These are phyloP conservation scores for Alternaria angustiovoidea DNA, from an alignment of 2,329 filamentous ascomycete genomes.

Conservation along the genomic window DNA sequence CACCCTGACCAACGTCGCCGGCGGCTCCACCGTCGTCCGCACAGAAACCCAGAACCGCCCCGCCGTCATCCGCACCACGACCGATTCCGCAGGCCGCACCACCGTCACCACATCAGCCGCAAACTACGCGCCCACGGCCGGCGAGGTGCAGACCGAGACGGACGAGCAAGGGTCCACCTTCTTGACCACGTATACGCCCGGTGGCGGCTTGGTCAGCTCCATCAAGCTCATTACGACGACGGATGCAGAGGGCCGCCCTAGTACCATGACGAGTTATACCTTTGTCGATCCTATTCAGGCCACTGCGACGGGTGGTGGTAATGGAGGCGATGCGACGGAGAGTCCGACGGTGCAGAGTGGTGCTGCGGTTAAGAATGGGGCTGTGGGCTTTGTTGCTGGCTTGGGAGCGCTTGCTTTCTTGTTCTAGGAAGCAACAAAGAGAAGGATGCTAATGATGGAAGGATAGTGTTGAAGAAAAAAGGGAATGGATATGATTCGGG, in stretches of 20 bases:
- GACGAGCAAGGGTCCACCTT: conserved; percentile 52
- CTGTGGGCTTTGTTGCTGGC: background rate
- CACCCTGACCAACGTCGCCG: conserved; percentile 49
- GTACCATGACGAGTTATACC: conserved; percentile 56
- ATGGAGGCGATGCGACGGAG: conserved; percentile 17
- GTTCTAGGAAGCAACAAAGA: background rate
- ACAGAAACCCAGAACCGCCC: conserved; percentile 47
- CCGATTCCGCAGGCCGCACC: conserved; percentile 51
- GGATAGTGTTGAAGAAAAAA: background rate
- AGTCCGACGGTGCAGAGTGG: conserved; percentile 52
- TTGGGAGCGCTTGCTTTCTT: background rate
- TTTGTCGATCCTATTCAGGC: conserved; percentile 49
- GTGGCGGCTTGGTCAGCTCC: conserved; percentile 51
- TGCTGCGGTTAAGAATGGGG: conserved; percentile 34
- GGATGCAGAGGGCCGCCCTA: conserved; percentile 40
- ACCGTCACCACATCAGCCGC: conserved; percentile 47
- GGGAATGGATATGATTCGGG: background rate
- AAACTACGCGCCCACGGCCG: conserved; percentile 43
- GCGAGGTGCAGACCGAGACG: conserved; percentile 56
- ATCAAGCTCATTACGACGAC: conserved; percentile 51
- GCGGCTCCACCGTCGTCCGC: conserved; percentile 48
- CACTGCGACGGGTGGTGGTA: conserved; percentile 15
- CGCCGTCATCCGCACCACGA: conserved; percentile 48
- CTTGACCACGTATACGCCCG: conserved; percentile 58
- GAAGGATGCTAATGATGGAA: too few species aligned